Conservation (phyloP, 2,329 filamentous ascomycete genomes). For the Kalmusia sp. region DNA sequence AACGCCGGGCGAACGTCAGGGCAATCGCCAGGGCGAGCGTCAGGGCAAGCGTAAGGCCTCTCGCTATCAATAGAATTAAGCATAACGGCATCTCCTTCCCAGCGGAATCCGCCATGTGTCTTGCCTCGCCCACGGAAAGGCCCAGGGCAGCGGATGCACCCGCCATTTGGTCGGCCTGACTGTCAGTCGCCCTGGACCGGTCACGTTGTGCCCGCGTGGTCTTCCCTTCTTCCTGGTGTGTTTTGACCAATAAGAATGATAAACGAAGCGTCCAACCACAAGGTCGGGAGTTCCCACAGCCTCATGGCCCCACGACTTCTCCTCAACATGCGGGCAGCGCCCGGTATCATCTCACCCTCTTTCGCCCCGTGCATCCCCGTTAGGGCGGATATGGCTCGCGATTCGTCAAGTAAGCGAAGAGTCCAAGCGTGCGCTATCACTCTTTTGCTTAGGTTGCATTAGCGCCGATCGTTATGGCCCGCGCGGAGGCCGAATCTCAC, state of each 20-base stretch:
- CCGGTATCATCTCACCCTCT: slow-evolving; percentile 1
- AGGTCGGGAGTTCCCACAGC: slow-evolving; percentile 2
- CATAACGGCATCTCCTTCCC: slow-evolving; percentile 7
- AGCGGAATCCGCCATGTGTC: slow-evolving; percentile 11
- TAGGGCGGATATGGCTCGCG: not conserved
- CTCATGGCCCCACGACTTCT: not conserved
- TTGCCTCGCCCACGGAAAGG: not conserved
- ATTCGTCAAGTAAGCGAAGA: not conserved
- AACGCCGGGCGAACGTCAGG: not conserved
- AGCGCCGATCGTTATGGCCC: slow-evolving; percentile 15
- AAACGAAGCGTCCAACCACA: slow-evolving; percentile 1
- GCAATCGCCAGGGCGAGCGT: not conserved
- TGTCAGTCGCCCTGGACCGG: not conserved
- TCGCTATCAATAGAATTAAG: slow-evolving; percentile 20
- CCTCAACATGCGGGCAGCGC: not conserved
- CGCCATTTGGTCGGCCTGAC: slow-evolving; percentile 8
- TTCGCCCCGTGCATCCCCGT: slow-evolving; percentile 3
- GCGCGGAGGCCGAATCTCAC: slow-evolving; percentile 3
- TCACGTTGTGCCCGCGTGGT: slow-evolving; percentile 2
- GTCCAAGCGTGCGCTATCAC: slow-evolving; percentile 9
- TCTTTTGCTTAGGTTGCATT: slow-evolving; percentile 27
- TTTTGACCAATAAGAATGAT: not conserved
- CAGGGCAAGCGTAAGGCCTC: not conserved
- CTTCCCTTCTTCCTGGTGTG: not conserved
- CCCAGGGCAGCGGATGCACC: slow-evolving; percentile 18